Percentiles rank a stretch among this genome's conserved stretches.
These are phyloP conservation scores for Trichoderma sp. DNA, from an alignment of 2,329 filamentous ascomycete species.

Conservation along the genomic window DNA sequence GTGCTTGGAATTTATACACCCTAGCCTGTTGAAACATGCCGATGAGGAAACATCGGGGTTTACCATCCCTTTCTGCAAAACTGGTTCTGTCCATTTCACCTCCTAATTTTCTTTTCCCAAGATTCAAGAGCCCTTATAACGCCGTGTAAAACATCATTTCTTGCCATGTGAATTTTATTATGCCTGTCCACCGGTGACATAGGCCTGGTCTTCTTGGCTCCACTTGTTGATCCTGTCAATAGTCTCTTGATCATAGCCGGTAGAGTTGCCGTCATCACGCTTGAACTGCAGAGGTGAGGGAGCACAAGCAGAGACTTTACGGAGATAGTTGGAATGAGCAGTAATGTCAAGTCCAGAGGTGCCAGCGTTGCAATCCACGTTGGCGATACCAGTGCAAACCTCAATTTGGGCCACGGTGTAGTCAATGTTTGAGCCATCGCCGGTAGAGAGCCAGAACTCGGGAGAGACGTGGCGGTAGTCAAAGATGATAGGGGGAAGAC, in stretches of 20 bases:
- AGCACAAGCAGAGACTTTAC: conserved; percentile 41
- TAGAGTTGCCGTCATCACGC: conserved; percentile 25
- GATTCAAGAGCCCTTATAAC: not conserved
- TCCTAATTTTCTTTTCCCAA: not conserved
- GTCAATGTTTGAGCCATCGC: conserved; percentile 32
- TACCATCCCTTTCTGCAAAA: not conserved
- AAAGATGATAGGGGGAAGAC: conserved; percentile 60
- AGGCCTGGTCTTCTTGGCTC: conserved; percentile 36
- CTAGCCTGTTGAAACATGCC: not conserved
- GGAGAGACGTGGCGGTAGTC: conserved; percentile 66
- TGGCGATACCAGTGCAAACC: conserved; percentile 49
- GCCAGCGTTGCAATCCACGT: conserved; percentile 51
- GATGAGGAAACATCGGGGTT: not conserved
- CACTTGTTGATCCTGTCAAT: conserved; percentile 38
- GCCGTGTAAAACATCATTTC: not conserved
- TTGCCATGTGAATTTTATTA: not conserved
- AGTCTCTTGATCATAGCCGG: conserved; percentile 37
- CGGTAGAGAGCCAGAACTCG: conserved; percentile 62
- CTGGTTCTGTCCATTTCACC: not conserved
- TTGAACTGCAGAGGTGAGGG: conserved; percentile 29
- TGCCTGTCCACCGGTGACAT: conserved; percentile 21
- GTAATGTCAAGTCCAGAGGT: conserved; percentile 43
- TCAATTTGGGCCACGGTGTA: conserved; percentile 43
- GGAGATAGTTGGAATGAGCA: conserved; percentile 52
- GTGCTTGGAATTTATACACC: not conserved